A percentile compares a stretch with the other conserved stretches of the same genome.
These are phyloP conservation scores for Vigna reflexopilosa DNA, from an alignment of 306 rosid species.

Conservation along the genomic window DNA sequence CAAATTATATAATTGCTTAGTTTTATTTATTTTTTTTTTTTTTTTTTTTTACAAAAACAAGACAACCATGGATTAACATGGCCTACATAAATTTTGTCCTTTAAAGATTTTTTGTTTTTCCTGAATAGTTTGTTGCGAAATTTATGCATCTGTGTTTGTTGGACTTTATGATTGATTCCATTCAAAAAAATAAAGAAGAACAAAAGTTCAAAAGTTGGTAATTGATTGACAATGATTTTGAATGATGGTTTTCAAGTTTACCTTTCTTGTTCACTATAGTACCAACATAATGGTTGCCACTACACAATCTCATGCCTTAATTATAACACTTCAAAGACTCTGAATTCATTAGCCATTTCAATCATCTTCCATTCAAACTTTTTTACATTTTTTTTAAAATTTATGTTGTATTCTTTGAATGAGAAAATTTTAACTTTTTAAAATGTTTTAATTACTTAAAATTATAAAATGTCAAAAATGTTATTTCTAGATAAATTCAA, in stretches of 20 bases:
- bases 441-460: too few relatives aligned
- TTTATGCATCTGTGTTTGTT: background rate
- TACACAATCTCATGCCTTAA: constrained; percentile 1
- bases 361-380: background rate
- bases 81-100: background rate
- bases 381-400: too few relatives aligned
- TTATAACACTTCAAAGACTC: constrained; percentile 5
- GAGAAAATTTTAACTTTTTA: too few relatives aligned
- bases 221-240: constrained; percentile 27
- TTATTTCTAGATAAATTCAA: background rate
- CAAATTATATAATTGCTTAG: background rate
- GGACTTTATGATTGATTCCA: constrained; percentile 16
- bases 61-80: background rate
- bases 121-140: constrained; percentile 2
- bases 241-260: constrained; percentile 26
- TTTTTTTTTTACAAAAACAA: background rate
- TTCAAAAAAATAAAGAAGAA: background rate
- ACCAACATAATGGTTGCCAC: background rate
- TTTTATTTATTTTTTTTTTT: background rate
- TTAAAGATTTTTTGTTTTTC: background rate
- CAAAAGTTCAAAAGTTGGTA: background rate
- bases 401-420: too few relatives aligned
- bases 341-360: background rate
- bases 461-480: too few relatives aligned
- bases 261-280: constrained; percentile 18